Conservation (phyloP, 2,329 filamentous ascomycete species). For the Xylaria sp. region DNA sequence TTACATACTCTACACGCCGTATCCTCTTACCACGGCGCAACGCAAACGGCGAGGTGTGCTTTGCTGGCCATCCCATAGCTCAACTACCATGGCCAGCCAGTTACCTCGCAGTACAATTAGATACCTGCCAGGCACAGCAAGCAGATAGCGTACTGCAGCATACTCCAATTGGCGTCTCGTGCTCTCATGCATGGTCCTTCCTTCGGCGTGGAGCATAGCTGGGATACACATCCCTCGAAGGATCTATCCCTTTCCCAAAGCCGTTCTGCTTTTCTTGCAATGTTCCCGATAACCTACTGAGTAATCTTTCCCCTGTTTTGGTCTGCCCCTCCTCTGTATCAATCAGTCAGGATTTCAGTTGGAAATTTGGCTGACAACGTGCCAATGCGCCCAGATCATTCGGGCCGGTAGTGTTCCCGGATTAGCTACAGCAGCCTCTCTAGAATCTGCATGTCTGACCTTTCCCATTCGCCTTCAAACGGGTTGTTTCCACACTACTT, state of each 20-base stretch:
- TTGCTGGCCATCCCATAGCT: not conserved
- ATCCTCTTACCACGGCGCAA: not conserved
- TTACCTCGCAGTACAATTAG: not conserved
- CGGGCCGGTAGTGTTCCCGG: not conserved
- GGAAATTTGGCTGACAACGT: not conserved
- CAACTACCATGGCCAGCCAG: not conserved
- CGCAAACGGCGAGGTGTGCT: not conserved
- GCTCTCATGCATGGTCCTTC: constrained; percentile 26
- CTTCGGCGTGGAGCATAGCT: constrained; percentile 4
- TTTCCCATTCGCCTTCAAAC: not conserved
- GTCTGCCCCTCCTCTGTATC: not conserved
- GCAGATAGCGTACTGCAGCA: not conserved
- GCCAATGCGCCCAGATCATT: not conserved
- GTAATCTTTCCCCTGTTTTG: not conserved
- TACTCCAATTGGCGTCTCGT: too few species aligned
- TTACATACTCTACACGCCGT: not conserved
- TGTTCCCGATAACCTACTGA: not conserved
- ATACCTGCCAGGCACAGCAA: not conserved
- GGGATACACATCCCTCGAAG: constrained; percentile 18
- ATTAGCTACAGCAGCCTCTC: not conserved
- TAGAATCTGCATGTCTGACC: not conserved
- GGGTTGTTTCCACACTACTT: not conserved
- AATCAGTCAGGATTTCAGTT: not conserved
- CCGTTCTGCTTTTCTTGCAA: not conserved
- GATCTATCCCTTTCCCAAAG: constrained; percentile 1